A percentile compares a stretch with the other conserved stretches of the same genome.
Evolutionary conservation across 116 monocot species (phyloP).

Genomic region (Trichopus zeylanicus): DNA sequence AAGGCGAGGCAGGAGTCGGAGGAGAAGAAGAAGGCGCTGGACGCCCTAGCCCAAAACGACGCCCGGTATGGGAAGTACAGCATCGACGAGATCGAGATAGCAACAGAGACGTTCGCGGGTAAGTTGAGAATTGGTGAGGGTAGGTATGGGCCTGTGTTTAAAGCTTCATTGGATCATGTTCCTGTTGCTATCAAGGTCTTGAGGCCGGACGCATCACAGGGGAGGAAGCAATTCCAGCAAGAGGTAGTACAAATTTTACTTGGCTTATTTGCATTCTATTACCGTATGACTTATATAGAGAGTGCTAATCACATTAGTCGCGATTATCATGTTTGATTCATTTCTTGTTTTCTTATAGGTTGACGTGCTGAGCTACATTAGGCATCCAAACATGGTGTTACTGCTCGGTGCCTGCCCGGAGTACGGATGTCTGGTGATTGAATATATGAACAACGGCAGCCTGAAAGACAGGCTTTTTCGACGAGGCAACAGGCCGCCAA

Average conservation of each 20-base stretch:
- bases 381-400: slow-evolving; percentile 40
- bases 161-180: slow-evolving; percentile 16
- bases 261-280: background rate
- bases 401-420: slow-evolving; percentile 27
- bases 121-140: slow-evolving; percentile 24
- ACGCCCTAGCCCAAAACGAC: background rate
- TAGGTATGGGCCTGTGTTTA: slow-evolving; percentile 27
- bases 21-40: slow-evolving; percentile 15
- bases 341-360: slow-evolving; percentile 8
- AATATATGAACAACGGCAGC: slow-evolving; percentile 33
- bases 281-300: background rate
- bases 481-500: slow-evolving; percentile 10
- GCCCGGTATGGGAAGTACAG: slow-evolving; percentile 18
- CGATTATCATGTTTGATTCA: too few relatives aligned
- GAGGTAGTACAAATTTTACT: slow-evolving; percentile 9
- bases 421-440: slow-evolving; percentile 25
- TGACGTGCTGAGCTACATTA: slow-evolving; percentile 28
- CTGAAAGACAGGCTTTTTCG: slow-evolving; percentile 21
- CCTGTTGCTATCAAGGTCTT: slow-evolving; percentile 27
- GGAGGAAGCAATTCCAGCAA: slow-evolving; percentile 32
- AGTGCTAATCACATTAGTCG: background rate
- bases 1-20: slow-evolving; percentile 6
- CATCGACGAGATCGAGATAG: slow-evolving; percentile 19
- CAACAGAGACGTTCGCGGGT: slow-evolving; percentile 7
- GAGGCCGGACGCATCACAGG: slow-evolving; percentile 23